Conservation (phyloP, 2,329 filamentous ascomycete genomes). For the Beauveria australis region DNA sequence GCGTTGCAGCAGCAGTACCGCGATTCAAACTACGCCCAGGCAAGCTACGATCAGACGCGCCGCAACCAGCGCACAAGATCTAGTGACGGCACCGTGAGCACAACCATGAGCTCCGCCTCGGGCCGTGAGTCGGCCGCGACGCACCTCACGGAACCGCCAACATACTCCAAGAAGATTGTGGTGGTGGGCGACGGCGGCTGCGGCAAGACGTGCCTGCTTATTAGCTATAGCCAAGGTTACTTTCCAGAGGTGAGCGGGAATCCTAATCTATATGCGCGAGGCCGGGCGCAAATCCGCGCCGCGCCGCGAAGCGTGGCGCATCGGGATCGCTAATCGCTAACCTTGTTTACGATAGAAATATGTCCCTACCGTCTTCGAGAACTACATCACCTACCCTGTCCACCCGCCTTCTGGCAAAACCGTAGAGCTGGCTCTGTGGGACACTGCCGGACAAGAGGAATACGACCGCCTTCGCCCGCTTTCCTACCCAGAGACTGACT, state of each 20-base stretch:
- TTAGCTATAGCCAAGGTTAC: conserved; percentile 97
- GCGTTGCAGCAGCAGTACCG: conserved; percentile 46
- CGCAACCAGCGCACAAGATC: conserved; percentile 53
- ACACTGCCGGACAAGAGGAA: conserved; percentile 96
- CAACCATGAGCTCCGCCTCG: conserved; percentile 66
- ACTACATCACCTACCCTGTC: conserved; percentile 96
- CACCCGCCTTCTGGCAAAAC: conserved; percentile 85
- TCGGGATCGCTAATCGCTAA: conserved; percentile 6
- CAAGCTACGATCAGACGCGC: conserved; percentile 30
- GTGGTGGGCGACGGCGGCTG: conserved; percentile 97
- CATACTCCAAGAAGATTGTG: conserved; percentile 98
- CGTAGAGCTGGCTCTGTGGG: conserved; percentile 94
- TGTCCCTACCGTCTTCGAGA: conserved; percentile 97
- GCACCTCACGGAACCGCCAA: conserved; percentile 79
- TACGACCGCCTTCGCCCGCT: conserved; percentile 93
- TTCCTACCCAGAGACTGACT: conserved; percentile 95
- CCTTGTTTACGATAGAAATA: conserved; percentile 67
- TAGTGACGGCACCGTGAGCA: conserved; percentile 87
- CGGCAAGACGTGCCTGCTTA: conserved; percentile 96
- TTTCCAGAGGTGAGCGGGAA: conserved; percentile 80
- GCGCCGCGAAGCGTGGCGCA: neutral
- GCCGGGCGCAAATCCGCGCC: neutral
- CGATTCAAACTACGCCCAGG: conserved; percentile 42
- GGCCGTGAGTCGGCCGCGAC: conserved; percentile 73
- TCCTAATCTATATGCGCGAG: neutral